Evolutionary conservation across 164 flowering plant genomes (phyloP), one percentile per base, ranked within the genome.

Genomic region (Stephania japonica): DNA sequence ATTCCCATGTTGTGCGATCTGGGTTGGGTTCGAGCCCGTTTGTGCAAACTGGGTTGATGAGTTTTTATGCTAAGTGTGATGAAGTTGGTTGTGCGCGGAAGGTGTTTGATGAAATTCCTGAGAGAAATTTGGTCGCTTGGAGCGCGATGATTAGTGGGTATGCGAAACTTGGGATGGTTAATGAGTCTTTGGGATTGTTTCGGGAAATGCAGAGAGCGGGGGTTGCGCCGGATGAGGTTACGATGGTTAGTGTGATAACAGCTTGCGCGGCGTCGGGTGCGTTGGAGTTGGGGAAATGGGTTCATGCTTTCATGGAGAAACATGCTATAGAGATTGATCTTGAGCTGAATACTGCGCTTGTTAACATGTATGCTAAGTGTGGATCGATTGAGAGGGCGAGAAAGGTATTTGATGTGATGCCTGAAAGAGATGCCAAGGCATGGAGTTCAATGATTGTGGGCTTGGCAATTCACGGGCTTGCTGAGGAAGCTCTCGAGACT

Each of bases 401-500:
- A 61, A 69, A 77, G 21, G 68, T 86, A 42, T 86, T 86, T 70
- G 75, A 82, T 70, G 78, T 47, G 21, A 85, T 85, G 86, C 75
- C 76, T 9, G 74, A 72, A 2, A 82, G 76, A 68, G 86, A 86
- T 80, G 68, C 84, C 0, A 74, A 81, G 72, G 85, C 84, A 42
- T 86, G 89, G 87, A 84, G 81, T 49, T 77, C 86, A 0, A 82
- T 86, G 86, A 83, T 86, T 62, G 74, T 83, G 50, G 89, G 83
- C 6, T 81, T 85, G 42, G 83, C 86, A 2, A 77, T 76, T 65
- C 81, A 86, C 70, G 87, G 89, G 27, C 81, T 78, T 56, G 85
- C 84, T 9, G 81, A 77, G 67, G 89, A 86, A 42, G 85, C 87
- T 21, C 66, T 86, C 42, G 70, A 76, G 19, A 65, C 73, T 25